Evolutionary conservation across 2,329 filamentous ascomycete genomes (phyloP), one percentile per base, ranked within the genome.

Genomic region (Fusarium transvaalense): DNA sequence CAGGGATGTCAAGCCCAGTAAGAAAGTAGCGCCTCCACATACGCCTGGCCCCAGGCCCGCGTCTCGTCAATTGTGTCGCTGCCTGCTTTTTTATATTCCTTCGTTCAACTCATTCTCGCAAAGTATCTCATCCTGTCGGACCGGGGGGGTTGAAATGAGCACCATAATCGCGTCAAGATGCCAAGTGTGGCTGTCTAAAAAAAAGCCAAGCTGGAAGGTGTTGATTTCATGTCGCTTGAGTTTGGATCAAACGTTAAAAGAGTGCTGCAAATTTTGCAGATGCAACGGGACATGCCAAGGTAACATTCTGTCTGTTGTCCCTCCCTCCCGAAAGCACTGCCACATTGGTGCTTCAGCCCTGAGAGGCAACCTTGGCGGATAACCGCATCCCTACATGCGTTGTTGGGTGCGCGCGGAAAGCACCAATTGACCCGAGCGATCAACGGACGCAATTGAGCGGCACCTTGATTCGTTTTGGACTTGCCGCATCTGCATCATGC

Each of bases 21-120:
- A 74, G 72, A 64, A 74, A 73, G 70, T 71, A 74, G 70, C 69
- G 71, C 60, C 60, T 60, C 62, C 68, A 65, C 68, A 46, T 38
- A 53, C 62, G 52, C 66, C 64, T 64, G 63, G 52, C 56, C 56
- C 58, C 63, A 57, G 51, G 59, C 69, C 54, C 51, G 37, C 55
- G 38, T 66, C 58, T 57, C 55, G 52, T 66, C 54, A 56, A 61
- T 42, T 56, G 56, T 60, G 55, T 58, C 52, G 46, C 60, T 47
- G 55, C 58, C 42, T 64, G 21, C 31, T 46, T 64, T 64, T 61
- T 58, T 57, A 54, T 66, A 63, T 51, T 56, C 41, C 55, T 58
- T 72, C 62, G 47, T 54, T 48, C 52, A 55, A 59, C 38, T 57
- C 57, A 61, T 63, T 57, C 23, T 71, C 45, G 39, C 58, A 41